Percentiles rank a stretch among this genome's conserved stretches.
Evolutionary conservation across 768 basidiomycete species (phyloP).

Genomic region (Lactarius pseudohatsudake): DNA sequence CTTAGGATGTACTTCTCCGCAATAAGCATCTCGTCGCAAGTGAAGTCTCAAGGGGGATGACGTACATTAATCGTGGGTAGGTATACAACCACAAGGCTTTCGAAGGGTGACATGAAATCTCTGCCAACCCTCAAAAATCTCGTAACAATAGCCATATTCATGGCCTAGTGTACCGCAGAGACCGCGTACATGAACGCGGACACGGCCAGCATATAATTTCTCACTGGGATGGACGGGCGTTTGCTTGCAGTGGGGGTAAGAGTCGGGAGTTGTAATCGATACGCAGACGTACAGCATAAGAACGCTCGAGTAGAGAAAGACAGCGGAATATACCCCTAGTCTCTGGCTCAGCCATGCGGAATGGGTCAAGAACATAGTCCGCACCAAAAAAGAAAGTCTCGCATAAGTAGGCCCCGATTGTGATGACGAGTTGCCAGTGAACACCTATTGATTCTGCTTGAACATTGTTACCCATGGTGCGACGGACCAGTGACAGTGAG

Average conservation of each 20-base stretch:
- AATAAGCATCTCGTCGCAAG: neutral
- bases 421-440: neutral
- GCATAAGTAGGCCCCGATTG: neutral
- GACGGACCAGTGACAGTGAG: neutral
- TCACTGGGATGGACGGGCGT: neutral
- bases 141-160: neutral
- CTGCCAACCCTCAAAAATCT: neutral
- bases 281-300: neutral
- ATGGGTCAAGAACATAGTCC: no score
- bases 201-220: neutral
- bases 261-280: neutral
- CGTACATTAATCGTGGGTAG: constrained; percentile 13
- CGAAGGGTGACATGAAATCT: neutral
- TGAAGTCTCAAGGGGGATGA: neutral
- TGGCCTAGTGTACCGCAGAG: constrained; percentile 6
- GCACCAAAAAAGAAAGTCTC: constrained; percentile 17
- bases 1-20: constrained; percentile 4
- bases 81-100: neutral
- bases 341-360: neutral
- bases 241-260: neutral
- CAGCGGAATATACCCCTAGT: neutral
- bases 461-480: neutral
- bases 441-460: neutral
- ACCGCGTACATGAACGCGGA: constrained; percentile 10
- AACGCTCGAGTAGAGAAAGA: neutral